Evolutionary conservation across 768 basidiomycete species (phyloP), one percentile per base, ranked within the genome.

Genomic region (Xanthoconium stramineum): DNA sequence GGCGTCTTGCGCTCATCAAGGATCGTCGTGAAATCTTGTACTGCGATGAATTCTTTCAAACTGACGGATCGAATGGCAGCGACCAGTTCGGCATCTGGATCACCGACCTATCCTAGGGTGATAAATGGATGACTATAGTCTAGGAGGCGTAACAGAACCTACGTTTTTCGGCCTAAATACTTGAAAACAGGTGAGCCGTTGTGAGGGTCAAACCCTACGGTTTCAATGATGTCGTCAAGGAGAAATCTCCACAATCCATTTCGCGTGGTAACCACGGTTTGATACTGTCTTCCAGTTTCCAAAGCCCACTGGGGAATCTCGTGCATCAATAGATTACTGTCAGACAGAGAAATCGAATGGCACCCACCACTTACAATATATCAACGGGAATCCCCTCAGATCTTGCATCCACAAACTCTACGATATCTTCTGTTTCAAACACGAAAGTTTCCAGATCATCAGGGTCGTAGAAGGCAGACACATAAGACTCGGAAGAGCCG

Each of bases 221-320:
- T 36, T 20, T 58, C 48, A 12, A 64, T 43, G 32, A 65, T 38
- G 29, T 61, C 64, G 32, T 58, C 57, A 7, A 65, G 32, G 7
- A 45, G 38, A 29, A 64, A 61, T 14, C 63, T 32, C 63, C 60
- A 64, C n/a, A 59, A 33, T 5, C 63, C 63, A 7, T 57, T 53
- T 35, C 47, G 47, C 10, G 63, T 65, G 17, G 57, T 65, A 5
- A 65, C 0, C 13, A 56, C 51, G 6, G 56, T 15, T 14, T 59
- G 44, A 40, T 63, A 61, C 6, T 19, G 47, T 19, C 37, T 37
- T 15, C 61, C 61, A 15, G 36, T 36, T 17, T 63, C 29, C n/a
- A 56, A 17, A 3, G 53, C 47, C 57, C 52, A 55, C 63, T 64
- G 29, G 15, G 6, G 32, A 13, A 35, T 24, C 13, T n/a, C 29